These are phyloP conservation scores for Pseudogymnoascus sp. DNA, from an alignment of 2,329 filamentous ascomycete species.

Conservation along the genomic window DNA sequence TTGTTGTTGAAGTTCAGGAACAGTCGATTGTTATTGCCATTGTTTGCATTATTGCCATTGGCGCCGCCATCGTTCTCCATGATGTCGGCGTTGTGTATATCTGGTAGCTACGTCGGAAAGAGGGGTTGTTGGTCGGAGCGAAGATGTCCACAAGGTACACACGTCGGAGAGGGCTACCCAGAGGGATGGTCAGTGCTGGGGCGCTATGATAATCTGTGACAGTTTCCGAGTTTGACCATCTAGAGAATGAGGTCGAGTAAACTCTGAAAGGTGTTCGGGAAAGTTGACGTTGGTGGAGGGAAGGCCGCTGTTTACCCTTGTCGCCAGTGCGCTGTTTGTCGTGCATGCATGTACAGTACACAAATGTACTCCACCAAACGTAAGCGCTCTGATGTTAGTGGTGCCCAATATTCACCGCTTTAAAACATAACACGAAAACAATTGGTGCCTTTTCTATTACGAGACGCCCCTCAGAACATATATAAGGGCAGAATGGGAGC, in stretches of 20 bases:
- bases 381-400: slow-evolving; percentile 5
- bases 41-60: slow-evolving; percentile 20
- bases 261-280: neutral
- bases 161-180: slow-evolving; percentile 3
- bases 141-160: slow-evolving; percentile 2
- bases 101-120: neutral
- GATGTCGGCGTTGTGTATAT: neutral
- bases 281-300: slow-evolving; percentile 1
- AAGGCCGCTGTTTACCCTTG: slow-evolving; percentile 6
- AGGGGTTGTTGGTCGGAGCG: slow-evolving; percentile 1
- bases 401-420: slow-evolving; percentile 6
- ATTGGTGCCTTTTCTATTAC: neutral
- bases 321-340: neutral
- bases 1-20: slow-evolving; percentile 59
- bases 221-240: neutral
- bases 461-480: neutral
- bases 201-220: slow-evolving; percentile 1
- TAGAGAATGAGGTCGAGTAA: neutral
- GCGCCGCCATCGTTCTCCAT: slow-evolving; percentile 5
- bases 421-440: neutral
- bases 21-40: slow-evolving; percentile 43
- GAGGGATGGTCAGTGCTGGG: neutral
- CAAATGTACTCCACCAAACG: slow-evolving; percentile 7
- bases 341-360: slow-evolving; percentile 7
- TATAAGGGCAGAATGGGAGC: neutral